Evolutionary conservation across 2,329 filamentous ascomycete species (phyloP).

Genomic region (Fusarium succisae): DNA sequence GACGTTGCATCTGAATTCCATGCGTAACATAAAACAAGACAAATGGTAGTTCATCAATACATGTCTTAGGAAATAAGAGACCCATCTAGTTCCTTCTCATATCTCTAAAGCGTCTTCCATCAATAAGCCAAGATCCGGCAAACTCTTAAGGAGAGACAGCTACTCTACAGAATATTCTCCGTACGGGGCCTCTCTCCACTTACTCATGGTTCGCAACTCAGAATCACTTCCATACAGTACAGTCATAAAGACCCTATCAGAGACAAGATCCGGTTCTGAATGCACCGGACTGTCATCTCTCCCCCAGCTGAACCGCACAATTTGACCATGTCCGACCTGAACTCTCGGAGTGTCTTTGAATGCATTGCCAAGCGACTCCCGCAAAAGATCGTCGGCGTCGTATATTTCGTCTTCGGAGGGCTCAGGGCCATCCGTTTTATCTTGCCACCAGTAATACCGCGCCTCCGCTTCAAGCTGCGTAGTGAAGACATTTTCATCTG

Average conservation of each 20-base stretch:
- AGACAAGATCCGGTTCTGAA: neutral
- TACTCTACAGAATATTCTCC: neutral
- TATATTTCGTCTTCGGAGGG: neutral
- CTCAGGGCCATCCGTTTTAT: accelerated
- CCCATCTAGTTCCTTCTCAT: neutral
- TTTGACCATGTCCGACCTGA: neutral
- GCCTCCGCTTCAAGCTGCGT: neutral
- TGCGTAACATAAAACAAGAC: neutral
- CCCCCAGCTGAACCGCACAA: neutral
- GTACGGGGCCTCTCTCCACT: neutral
- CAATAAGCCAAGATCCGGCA: neutral
- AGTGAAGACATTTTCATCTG: neutral
- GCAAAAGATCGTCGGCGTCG: neutral
- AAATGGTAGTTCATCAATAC: accelerated
- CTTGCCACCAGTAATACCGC: neutral
- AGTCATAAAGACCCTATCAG: neutral
- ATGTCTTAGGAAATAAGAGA: accelerated
- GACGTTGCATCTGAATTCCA: neutral
- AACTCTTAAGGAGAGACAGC: too few relatives aligned
- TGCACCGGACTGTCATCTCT: neutral
- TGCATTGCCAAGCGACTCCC: neutral
- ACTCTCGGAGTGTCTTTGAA: neutral
- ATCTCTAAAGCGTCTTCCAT: accelerated
- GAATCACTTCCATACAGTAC: neutral
- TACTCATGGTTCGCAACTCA: neutral